Conservation (phyloP, 306 rosid species). For the Vicia villosa region DNA sequence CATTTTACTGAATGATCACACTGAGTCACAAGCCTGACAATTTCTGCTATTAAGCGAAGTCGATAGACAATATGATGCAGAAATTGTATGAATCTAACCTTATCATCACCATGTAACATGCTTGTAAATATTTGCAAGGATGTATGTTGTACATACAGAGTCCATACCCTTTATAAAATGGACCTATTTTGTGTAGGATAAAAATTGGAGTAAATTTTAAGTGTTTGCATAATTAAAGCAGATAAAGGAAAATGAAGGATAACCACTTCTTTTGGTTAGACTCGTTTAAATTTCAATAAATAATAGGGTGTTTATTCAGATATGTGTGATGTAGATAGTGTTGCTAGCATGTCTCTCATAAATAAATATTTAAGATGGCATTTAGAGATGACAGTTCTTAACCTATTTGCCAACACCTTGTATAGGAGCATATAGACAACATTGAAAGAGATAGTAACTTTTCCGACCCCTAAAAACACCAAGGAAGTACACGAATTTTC, state of each 20-base stretch:
- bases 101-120: slow-evolving; percentile 20
- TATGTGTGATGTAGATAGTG: no score
- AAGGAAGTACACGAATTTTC: no score
- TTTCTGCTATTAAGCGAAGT: slow-evolving; percentile 14
- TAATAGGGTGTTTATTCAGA: no score
- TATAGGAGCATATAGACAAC: no score
- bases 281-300: no score
- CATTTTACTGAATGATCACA: slow-evolving; percentile 22
- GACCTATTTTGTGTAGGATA: slow-evolving; percentile 21
- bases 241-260: slow-evolving; percentile 21
- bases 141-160: slow-evolving; percentile 37
- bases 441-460: no score
- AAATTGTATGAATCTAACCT: slow-evolving; percentile 3
- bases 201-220: slow-evolving; percentile 4
- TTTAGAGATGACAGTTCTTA: no score
- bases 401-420: no score
- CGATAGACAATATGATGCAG: slow-evolving; percentile 5
- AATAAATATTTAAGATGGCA: no score
- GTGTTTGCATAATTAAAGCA: slow-evolving; percentile 12
- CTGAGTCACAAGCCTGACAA: slow-evolving; percentile 21
- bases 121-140: slow-evolving; percentile 40
- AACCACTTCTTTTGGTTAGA: not conserved
- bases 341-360: no score
- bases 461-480: no score
- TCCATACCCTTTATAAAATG: not conserved